phyloP scores from a whole-genome alignment of 345 rosid genomes.

The Populus simonii region DNA sequence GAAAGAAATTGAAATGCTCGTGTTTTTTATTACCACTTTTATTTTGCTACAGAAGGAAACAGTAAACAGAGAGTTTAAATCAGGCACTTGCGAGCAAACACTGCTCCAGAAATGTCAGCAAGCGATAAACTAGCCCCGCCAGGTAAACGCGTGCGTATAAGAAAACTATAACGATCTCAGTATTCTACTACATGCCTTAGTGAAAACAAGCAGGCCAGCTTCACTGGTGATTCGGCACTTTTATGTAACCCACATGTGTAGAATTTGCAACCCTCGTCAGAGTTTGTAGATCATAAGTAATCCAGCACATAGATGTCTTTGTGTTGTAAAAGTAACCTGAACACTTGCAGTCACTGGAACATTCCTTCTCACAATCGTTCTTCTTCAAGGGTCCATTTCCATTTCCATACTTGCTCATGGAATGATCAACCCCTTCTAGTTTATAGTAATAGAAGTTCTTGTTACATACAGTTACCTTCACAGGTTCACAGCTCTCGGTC shows the following conservation, averaged over 20 bases:
- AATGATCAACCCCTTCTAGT: conserved; percentile 53
- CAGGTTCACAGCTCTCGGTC: conserved; percentile 37
- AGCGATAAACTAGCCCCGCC: background rate
- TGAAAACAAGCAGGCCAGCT: background rate
- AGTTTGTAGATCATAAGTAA: conserved; percentile 56
- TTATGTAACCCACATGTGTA: conserved; percentile 34
- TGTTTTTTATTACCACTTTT: too few species aligned
- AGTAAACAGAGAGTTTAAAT: too few species aligned
- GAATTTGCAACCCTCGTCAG: conserved; percentile 30
- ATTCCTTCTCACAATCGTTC: conserved; percentile 48
- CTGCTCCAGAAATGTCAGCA: background rate
- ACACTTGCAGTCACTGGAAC: conserved; percentile 53
- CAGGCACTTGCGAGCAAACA: background rate
- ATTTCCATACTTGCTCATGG: conserved; percentile 35
- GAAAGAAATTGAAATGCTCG: background rate
- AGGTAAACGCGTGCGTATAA: background rate
- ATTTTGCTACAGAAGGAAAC: too few species aligned
- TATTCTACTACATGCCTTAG: background rate
- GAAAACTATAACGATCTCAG: background rate
- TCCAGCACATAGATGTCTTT: conserved; percentile 48
- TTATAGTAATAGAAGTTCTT: conserved; percentile 38
- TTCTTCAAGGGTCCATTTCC: conserved; percentile 39
- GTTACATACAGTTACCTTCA: background rate
- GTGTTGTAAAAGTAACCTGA: conserved; percentile 53
- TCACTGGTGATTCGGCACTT: conserved; percentile 15